Conservation (phyloP, 768 basidiomycete genomes). For the Lanmaoa rubissima region DNA sequence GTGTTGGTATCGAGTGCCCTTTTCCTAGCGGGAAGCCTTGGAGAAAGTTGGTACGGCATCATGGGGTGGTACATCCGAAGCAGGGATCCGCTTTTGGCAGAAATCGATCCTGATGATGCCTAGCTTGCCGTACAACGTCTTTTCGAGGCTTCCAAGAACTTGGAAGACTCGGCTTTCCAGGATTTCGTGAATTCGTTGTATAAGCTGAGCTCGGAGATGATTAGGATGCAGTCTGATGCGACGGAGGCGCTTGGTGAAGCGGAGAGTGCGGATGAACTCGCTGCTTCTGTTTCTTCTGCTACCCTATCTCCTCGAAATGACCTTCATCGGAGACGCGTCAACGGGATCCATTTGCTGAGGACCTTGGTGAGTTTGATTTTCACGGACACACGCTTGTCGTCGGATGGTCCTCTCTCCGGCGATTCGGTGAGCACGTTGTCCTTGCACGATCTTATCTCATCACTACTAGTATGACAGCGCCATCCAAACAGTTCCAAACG, state of each 20-base stretch:
- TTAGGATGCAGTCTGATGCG: slow-evolving; percentile 72
- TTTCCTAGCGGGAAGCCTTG: slow-evolving; percentile 81
- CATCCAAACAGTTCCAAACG: no score
- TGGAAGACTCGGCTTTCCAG: slow-evolving; percentile 81
- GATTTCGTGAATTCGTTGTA: slow-evolving; percentile 79
- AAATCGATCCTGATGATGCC: slow-evolving; percentile 74
- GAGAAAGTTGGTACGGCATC: slow-evolving; percentile 89
- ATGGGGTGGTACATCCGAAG: slow-evolving; percentile 41
- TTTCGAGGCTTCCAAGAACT: slow-evolving; percentile 80
- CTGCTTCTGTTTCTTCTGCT: slow-evolving; percentile 32
- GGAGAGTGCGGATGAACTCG: slow-evolving; percentile 35
- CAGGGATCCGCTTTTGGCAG: slow-evolving; percentile 57
- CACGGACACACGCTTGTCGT: slow-evolving; percentile 88
- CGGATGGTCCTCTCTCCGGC: slow-evolving; percentile 66
- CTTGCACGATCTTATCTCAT: slow-evolving; percentile 33
- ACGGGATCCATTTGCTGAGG: slow-evolving; percentile 83
- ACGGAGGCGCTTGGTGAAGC: slow-evolving; percentile 25
- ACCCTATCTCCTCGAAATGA: slow-evolving; percentile 42
- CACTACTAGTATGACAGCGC: no score
- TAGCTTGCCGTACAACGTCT: slow-evolving; percentile 73
- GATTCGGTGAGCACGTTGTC: slow-evolving; percentile 46
- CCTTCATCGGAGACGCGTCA: slow-evolving; percentile 67
- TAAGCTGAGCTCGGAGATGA: slow-evolving; percentile 88
- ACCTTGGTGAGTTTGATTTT: slow-evolving; percentile 60
- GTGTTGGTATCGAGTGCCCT: slow-evolving; percentile 74